Conservation (phyloP, 2,329 filamentous ascomycete genomes). For the Penicillium corylophilum region DNA sequence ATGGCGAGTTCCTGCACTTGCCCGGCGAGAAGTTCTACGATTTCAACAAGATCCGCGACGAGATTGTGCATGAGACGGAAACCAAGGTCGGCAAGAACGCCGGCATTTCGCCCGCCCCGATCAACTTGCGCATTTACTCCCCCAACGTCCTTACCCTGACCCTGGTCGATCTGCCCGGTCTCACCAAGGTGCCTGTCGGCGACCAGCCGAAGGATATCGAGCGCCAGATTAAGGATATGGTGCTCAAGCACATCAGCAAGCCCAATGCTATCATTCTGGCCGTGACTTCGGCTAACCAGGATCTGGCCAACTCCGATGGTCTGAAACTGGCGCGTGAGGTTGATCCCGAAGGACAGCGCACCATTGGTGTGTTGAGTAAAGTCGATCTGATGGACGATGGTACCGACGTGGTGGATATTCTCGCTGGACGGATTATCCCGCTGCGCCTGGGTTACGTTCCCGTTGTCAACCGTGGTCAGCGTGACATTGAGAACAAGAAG, state of each 20-base stretch:
- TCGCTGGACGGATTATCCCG: slow-evolving; percentile 95
- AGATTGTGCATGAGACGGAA: slow-evolving; percentile 95
- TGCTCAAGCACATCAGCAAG: slow-evolving; percentile 97
- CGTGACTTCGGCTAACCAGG: slow-evolving; percentile 93
- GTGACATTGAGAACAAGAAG: slow-evolving; percentile 98
- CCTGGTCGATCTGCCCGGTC: slow-evolving; percentile 89
- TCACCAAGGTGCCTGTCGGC: slow-evolving; percentile 95
- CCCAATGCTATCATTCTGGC: slow-evolving; percentile 97
- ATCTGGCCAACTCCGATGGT: slow-evolving; percentile 97
- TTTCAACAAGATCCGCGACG: slow-evolving; percentile 97
- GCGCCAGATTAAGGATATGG: slow-evolving; percentile 95
- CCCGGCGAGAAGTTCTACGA: slow-evolving; percentile 97
- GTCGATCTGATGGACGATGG: slow-evolving; percentile 99
- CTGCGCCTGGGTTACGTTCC: slow-evolving; percentile 92
- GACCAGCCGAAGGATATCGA: slow-evolving; percentile 97
- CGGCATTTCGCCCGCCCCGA: slow-evolving; percentile 92
- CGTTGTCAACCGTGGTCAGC: slow-evolving; percentile 95
- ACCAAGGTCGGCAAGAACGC: slow-evolving; percentile 94
- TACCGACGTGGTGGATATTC: slow-evolving; percentile 96
- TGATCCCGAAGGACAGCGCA: slow-evolving; percentile 94
- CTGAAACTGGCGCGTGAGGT: slow-evolving; percentile 95
- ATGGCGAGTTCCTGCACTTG: slow-evolving; percentile 98
- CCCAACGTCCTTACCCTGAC: slow-evolving; percentile 97
- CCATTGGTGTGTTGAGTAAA: slow-evolving; percentile 97
- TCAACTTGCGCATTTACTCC: slow-evolving; percentile 97